Percentiles rank a stretch among this genome's conserved stretches.
phyloP scores from a whole-genome alignment of 2,329 filamentous ascomycete species.

The Moelleriella libera region DNA sequence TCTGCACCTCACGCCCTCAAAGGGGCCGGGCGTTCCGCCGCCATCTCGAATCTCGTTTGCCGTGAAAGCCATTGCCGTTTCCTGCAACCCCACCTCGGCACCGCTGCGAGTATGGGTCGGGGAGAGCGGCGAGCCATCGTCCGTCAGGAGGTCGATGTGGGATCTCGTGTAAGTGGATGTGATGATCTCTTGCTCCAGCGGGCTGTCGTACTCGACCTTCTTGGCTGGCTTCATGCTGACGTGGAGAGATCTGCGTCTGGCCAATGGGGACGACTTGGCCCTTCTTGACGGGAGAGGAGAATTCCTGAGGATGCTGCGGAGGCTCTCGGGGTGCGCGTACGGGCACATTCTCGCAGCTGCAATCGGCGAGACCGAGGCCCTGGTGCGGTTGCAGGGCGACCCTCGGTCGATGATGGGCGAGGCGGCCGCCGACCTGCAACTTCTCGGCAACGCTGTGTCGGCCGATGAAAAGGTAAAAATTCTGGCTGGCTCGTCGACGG shows the following conservation, averaged over 20 bases:
- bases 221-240: conserved; percentile 39
- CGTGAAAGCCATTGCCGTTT: conserved; percentile 35
- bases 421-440: not conserved
- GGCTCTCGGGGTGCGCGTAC: conserved; percentile 42
- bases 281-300: conserved; percentile 44
- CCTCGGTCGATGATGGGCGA: conserved; percentile 7
- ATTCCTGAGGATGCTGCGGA: conserved; percentile 53
- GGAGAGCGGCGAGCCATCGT: conserved; percentile 38
- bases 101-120: conserved; percentile 9
- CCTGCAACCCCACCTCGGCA: conserved; percentile 20
- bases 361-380: not conserved
- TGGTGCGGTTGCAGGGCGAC: conserved; percentile 4
- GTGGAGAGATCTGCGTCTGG: conserved; percentile 37
- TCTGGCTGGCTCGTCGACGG: conserved; percentile 25
- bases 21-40: conserved; percentile 47
- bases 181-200: conserved; percentile 48
- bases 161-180: conserved; percentile 48
- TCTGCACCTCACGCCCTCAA: conserved; percentile 46
- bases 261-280: conserved; percentile 35
- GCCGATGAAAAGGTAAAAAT: conserved; percentile 32
- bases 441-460: conserved; percentile 11
- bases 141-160: conserved; percentile 47
- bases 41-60: conserved; percentile 43
- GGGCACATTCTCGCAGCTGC: conserved; percentile 16
- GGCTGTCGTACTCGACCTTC: conserved; percentile 47